Percentiles rank a stretch among this genome's conserved stretches.
Evolutionary conservation across 768 basidiomycete species (phyloP).

Genomic region (Suillus variegatus): DNA sequence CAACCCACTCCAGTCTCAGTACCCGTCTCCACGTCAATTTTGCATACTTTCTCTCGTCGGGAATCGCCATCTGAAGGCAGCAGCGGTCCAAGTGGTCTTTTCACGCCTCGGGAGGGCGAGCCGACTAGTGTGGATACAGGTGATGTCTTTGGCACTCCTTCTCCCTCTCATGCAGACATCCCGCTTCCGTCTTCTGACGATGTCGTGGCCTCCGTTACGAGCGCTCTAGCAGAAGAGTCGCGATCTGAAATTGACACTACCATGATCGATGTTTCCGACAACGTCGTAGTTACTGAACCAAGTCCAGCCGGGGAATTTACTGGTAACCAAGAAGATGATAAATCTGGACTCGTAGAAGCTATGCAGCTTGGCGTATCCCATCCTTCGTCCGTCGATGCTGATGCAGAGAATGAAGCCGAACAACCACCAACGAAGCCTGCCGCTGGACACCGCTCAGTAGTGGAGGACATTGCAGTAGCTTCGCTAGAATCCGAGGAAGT

Average conservation of each 20-base stretch:
- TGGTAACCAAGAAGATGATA: background rate
- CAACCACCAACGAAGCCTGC: background rate
- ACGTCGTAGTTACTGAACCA: background rate
- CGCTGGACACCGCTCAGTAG: background rate
- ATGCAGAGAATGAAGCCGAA: background rate
- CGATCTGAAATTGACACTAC: background rate
- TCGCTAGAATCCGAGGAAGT: background rate
- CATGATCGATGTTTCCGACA: background rate
- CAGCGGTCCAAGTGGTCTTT: slow-evolving; percentile 33
- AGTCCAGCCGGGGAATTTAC: background rate
- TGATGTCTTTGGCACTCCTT: background rate
- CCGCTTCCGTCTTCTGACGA: background rate
- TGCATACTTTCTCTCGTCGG: slow-evolving; percentile 22
- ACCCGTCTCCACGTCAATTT: slow-evolving; percentile 20
- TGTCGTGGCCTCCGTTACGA: slow-evolving; percentile 4
- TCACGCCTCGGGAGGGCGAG: slow-evolving; percentile 34
- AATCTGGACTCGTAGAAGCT: background rate
- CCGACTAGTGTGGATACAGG: background rate
- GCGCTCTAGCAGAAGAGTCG: background rate
- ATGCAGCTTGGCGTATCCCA: background rate
- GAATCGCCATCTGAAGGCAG: slow-evolving; percentile 6
- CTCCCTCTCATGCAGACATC: background rate
- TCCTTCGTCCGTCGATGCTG: background rate
- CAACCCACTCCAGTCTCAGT: slow-evolving; percentile 15
- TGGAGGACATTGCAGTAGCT: background rate